Percentiles rank a stretch among this genome's conserved stretches.
phyloP scores from a whole-genome alignment of 139 green algal species.

The Coccomyxa sp. region DNA sequence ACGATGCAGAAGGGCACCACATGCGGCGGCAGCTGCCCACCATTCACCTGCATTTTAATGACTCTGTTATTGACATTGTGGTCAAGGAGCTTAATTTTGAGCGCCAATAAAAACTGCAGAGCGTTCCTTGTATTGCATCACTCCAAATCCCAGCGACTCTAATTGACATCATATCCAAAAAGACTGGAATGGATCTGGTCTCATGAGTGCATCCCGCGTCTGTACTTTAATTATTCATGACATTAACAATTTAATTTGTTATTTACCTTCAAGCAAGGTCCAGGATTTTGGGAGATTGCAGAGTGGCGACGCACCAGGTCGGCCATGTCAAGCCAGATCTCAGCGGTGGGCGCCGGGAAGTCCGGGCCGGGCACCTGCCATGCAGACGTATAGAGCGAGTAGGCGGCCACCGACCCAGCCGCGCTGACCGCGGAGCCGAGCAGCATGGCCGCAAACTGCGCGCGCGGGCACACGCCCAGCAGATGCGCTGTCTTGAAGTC shows the following conservation, averaged over 20 bases:
- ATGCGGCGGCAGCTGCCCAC: slow-evolving; percentile 18
- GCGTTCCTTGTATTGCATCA: background rate
- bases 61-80: background rate
- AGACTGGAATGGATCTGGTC: background rate
- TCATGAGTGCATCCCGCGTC: background rate
- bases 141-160: background rate
- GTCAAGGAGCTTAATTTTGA: background rate
- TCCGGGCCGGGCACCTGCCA: slow-evolving; percentile 33
- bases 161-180: background rate
- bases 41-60: slow-evolving; percentile 23
- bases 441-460: slow-evolving; percentile 51
- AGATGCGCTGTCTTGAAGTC: slow-evolving; percentile 61
- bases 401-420: slow-evolving; percentile 37
- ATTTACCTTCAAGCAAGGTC: background rate
- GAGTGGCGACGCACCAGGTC: slow-evolving; percentile 30
- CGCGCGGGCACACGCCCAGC: slow-evolving; percentile 39
- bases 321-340: slow-evolving; percentile 63
- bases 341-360: slow-evolving; percentile 38
- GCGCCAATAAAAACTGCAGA: background rate
- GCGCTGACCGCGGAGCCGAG: slow-evolving; percentile 33
- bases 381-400: slow-evolving; percentile 39
- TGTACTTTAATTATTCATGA: background rate
- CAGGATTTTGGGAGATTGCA: background rate
- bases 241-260: background rate
- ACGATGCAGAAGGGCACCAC: slow-evolving; percentile 22